A percentile compares a stretch with the other conserved stretches of the same genome.
These are phyloP conservation scores for Cercospora sp. DNA, from an alignment of 2,329 filamentous ascomycete species.

Conservation along the genomic window DNA sequence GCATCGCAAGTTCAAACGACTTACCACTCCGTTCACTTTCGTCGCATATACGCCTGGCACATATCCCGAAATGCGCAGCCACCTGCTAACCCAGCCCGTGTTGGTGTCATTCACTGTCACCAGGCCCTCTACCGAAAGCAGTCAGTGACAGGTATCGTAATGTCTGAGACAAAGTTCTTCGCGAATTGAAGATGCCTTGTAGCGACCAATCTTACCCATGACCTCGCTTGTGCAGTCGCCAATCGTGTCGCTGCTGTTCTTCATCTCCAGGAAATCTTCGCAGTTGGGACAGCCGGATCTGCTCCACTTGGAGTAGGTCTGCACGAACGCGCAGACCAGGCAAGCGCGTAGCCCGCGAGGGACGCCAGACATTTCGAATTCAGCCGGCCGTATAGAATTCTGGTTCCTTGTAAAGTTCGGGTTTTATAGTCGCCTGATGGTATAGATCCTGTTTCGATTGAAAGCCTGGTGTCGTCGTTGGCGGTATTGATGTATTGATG, in stretches of 20 bases:
- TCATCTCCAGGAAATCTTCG: conserved; percentile 84
- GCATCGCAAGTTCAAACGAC: conserved; percentile 31
- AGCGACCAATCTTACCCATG: no score
- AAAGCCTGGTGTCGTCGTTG: background rate
- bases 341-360: conserved; percentile 78
- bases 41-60: conserved; percentile 88
- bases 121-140: conserved; percentile 72
- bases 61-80: conserved; percentile 88
- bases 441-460: background rate
- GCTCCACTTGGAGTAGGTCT: conserved; percentile 77
- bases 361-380: conserved; percentile 50
- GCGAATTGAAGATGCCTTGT: no score
- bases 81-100: conserved; percentile 92
- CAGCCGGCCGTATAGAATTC: background rate
- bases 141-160: no score
- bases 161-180: no score
- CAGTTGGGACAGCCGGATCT: conserved; percentile 93
- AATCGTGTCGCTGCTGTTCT: conserved; percentile 71
- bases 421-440: background rate
- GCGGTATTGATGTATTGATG: background rate
- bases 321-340: conserved; percentile 85
- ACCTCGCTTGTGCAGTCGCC: conserved; percentile 94
- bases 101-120: conserved; percentile 81
- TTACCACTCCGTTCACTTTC: conserved; percentile 80
- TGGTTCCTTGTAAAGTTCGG: background rate